phyloP scores from a whole-genome alignment of 306 rosid genomes.

The Quillaja saponaria region DNA sequence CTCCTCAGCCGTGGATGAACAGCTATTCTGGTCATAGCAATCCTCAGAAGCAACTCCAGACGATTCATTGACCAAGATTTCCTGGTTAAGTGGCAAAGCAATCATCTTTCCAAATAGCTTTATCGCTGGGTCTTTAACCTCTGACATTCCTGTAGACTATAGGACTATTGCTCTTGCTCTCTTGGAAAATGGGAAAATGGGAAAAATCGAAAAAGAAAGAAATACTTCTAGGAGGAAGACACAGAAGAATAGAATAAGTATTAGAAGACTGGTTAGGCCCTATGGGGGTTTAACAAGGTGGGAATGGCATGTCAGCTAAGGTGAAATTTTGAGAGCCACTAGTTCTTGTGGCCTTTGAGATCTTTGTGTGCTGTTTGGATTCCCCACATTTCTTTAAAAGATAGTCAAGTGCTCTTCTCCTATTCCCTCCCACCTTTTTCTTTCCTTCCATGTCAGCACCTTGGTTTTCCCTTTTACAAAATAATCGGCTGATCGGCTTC shows the following conservation, averaged over 20 bases:
- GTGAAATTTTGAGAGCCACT: conserved; percentile 69
- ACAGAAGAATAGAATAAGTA: neutral
- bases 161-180: conserved; percentile 16
- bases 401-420: no score
- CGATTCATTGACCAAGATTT: conserved; percentile 17
- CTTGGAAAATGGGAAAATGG: conserved; percentile 5
- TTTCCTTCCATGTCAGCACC: conserved; percentile 50
- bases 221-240: neutral
- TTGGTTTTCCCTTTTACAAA: conserved; percentile 13
- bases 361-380: conserved; percentile 74
- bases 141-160: conserved; percentile 50
- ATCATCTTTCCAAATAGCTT: conserved; percentile 87
- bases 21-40: conserved; percentile 23
- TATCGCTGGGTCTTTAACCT: conserved; percentile 53
- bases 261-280: conserved; percentile 14
- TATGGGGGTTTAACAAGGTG: conserved; percentile 26
- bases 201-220: neutral
- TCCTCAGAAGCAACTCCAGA: conserved; percentile 21
- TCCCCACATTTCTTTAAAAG: conserved; percentile 61
- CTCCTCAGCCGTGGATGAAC: conserved; percentile 34
- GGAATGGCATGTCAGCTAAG: conserved; percentile 60
- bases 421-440: conserved; percentile 40
- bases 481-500: conserved; percentile 1
- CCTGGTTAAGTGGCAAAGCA: conserved; percentile 42
- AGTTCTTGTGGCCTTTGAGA: conserved; percentile 74